Evolutionary conservation across 2,329 filamentous ascomycete species (phyloP), one percentile per base, ranked within the genome.

Genomic region (Aspergillus sp.): DNA sequence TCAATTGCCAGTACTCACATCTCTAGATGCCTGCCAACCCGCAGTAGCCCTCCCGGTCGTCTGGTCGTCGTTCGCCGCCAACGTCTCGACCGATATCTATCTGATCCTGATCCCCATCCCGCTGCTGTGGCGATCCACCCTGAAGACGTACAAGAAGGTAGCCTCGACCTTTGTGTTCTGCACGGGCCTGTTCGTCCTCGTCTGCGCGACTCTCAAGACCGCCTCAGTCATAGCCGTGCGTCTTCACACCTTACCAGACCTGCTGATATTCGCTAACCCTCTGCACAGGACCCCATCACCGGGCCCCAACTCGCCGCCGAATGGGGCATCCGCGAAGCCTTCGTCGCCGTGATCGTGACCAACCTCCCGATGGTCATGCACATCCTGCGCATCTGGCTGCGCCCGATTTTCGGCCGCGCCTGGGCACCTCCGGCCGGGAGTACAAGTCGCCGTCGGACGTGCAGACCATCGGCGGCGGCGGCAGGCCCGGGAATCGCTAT

Each of bases 51-150:
- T 53, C 11, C 58, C 62, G n/a, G 53, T 69, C 24, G 52, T 72
- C 29, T 68, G 61, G 54, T 59, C 64, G 8, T 64, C 61, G 5
- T 63, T 68, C 33, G 55, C 62, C 8, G 54, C 66, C 34, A 76
- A 74, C 38, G 60, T 74, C 8, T 38, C 60, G 2, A 76, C 72
- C 5, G 73, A 77, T 41, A 38, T 74, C 4, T 76, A 75, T 37
- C 57, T 76, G 10, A 67, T 76, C 30, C 61, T 66, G n/a, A 73
- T 76, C 12, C 71, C 71, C 0, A 56, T 76, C 12, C 71, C 72
- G 2, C 48, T 75, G 60, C 53, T 76, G 3, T 73, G 67, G 67
- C 55, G 55, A 30, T 65, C 71, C 0, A 61, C 58, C 1, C 52
- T 76, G 2, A 58, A 53, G n/a, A 51, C 59, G 1, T 40, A 53